Base-by-base conservation (phyloP, 2,329 filamentous ascomycete genomes). In the Alternaria brassicicola region DNA sequence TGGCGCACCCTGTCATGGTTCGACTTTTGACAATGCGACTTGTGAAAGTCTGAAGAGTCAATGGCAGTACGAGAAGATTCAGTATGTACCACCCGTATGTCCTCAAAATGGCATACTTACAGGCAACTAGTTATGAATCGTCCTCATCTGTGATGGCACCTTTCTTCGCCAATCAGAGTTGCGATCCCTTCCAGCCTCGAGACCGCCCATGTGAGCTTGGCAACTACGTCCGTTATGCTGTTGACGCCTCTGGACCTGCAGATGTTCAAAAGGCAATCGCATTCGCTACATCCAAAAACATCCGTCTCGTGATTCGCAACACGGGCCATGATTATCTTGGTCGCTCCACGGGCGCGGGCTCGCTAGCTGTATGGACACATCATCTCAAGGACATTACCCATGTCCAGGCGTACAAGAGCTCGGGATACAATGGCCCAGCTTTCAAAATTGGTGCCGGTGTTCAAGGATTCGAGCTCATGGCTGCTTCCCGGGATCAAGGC, bases 261-360 rank as follows among this genome's bases (percentile, higher is more conserved):
- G 62, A 70, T n/a, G 52, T 65, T 7, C 63, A 66, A 12, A 33
- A n/a, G 6, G 52, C 66, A 3, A 57, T 68, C 15, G 52, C 25
- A n/a, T 75, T 73, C 47, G 72, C 70, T 10, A 41, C 57, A 0
- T 55, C 52, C 3, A 56, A 56, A 19, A 71, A 75, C 26, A 65
- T 75, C 8, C 69, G 71, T 7, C 63, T 74, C 1, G 67, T 71
- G 1, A 62, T 76, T 36, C 62, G 63, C 12, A 75, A 72, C 43
- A 73, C 72, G 8, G 71, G 70, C 6, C 73, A 75, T 49, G 66
- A 70, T 45, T 74, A 70, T 47, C 61, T 65, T n/a, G 65, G 66
- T 13, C 62, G 62, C n/a, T 66, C 60, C 12, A 58, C 57, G 8
- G 65, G 64, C 19, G 62, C 58, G 5, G 55, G 58, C 36, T 57